Evolutionary conservation across 306 rosid species (phyloP), one percentile per base, ranked within the genome.

Genomic region (Quercus variabilis): DNA sequence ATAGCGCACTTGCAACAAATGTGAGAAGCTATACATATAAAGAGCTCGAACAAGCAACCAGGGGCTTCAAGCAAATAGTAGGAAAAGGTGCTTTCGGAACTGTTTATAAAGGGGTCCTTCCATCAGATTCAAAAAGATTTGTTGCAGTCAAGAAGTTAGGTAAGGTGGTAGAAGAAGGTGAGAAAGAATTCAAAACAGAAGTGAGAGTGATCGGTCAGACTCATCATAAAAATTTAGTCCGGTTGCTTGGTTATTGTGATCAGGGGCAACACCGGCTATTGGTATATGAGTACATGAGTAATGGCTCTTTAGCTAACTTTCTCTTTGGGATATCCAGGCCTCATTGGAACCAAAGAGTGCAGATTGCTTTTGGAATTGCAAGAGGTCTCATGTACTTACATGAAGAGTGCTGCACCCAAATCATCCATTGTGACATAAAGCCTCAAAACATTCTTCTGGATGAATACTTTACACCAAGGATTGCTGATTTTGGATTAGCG

Each of bases 71-170:
- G 74, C 75, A 83, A 63, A 62, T 9, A 49, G 6, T 79, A 59
- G 86, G 84, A 30, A 64, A 30, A 30, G 83, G 87, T 41, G 71
- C 78, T 76, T 83, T 63, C 15, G 81, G 84, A 67, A 80, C 68
- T 1, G 81, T 79, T 0, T 79, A 83, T 52, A 83, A 83, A 79
- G 87, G 83, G 68, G 83, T 79, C 21, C 56, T 76, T 2, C 18
- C 54, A 76, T 79, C 76, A 21, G 26, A 69, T n/a, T 31, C 78
- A 0, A 79, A 56, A 46, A 83, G 38, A 49, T 64, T 38, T 46
- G 81, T 89, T n/a, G 93, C 91, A 18, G 46, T 38, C 46, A 38
- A 89, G 43, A 77, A 77, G 68, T 63, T 87, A 10, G 87, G 85
- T 1, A 75, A 74, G 28, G n/a, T 68, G 21, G 75, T 77, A 6